Evolutionary conservation across 2,329 filamentous ascomycete genomes (phyloP).

Genomic region (Aspergillus pseudoviridinutans): DNA sequence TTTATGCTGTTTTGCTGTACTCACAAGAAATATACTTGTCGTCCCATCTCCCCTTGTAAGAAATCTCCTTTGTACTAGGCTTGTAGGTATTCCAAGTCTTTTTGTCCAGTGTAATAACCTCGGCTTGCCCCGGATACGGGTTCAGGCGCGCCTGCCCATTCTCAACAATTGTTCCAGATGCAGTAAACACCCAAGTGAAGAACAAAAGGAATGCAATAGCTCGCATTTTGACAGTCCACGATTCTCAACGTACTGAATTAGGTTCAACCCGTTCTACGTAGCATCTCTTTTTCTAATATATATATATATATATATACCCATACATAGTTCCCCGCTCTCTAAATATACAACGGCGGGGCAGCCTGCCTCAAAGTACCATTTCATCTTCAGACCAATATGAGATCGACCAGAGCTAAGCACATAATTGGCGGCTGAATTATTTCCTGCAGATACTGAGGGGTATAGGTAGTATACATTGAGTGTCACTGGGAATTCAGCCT

Average conservation of each 20-base stretch:
- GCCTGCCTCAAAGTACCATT: not conserved
- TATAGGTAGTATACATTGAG: not conserved
- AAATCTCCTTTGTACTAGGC: constrained; percentile 51
- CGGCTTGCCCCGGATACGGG: constrained; percentile 35
- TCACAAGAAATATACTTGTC: constrained; percentile 53
- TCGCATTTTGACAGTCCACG: not conserved
- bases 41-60: constrained; percentile 61
- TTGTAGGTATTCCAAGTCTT: constrained; percentile 46
- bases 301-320: not conserved
- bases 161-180: constrained; percentile 37
- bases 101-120: constrained; percentile 25
- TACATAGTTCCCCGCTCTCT: not conserved
- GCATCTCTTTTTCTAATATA: not conserved
- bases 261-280: no score
- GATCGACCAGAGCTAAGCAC: not conserved
- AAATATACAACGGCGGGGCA: not conserved
- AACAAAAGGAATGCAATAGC: not conserved
- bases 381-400: not conserved
- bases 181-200: constrained; percentile 8
- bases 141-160: constrained; percentile 39
- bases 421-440: not conserved
- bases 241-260: not conserved
- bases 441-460: not conserved
- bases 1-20: no score
- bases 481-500: not conserved